These are phyloP conservation scores for Suhomyces xylopsoci DNA, from an alignment of 805 yeast species.

Conservation along the genomic window DNA sequence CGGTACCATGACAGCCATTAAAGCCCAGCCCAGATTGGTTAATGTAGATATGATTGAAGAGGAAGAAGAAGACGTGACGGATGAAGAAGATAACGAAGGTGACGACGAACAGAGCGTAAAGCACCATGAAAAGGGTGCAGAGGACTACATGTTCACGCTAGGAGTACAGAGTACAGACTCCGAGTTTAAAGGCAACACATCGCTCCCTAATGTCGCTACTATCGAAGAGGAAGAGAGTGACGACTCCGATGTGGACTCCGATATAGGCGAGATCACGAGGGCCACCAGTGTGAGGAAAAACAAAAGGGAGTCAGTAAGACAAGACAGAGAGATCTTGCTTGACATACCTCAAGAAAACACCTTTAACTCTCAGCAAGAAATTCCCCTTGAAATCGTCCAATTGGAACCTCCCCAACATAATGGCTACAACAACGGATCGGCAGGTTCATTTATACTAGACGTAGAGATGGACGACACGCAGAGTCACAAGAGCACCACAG, in stretches of 20 bases:
- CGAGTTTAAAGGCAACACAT: not conserved
- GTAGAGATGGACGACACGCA: constrained; percentile 25
- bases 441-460: constrained; percentile 31
- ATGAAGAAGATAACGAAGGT: constrained; percentile 1
- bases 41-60: constrained; percentile 48
- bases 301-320: constrained; percentile 1
- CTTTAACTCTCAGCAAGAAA: constrained; percentile 2
- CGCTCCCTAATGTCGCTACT: not conserved
- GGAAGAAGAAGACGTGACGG: constrained; percentile 23
- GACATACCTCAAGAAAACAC: constrained; percentile 6
- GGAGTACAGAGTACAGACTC: not conserved
- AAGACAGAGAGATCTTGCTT: constrained; percentile 14
- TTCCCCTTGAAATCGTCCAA: constrained; percentile 5
- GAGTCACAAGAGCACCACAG: not conserved
- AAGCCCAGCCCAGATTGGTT: constrained; percentile 73
- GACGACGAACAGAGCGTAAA: not conserved
- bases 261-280: constrained; percentile 42
- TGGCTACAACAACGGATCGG: not conserved
- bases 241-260: constrained; percentile 44
- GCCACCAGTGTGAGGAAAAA: constrained; percentile 33
- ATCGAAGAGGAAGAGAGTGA: constrained; percentile 2
- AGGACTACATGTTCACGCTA: not conserved
- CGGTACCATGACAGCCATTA: constrained; percentile 67
- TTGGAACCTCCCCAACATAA: constrained; percentile 3
- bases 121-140: not conserved